These are phyloP conservation scores for Russula griseocarnosa DNA, from an alignment of 768 basidiomycete genomes.

Conservation along the genomic window DNA sequence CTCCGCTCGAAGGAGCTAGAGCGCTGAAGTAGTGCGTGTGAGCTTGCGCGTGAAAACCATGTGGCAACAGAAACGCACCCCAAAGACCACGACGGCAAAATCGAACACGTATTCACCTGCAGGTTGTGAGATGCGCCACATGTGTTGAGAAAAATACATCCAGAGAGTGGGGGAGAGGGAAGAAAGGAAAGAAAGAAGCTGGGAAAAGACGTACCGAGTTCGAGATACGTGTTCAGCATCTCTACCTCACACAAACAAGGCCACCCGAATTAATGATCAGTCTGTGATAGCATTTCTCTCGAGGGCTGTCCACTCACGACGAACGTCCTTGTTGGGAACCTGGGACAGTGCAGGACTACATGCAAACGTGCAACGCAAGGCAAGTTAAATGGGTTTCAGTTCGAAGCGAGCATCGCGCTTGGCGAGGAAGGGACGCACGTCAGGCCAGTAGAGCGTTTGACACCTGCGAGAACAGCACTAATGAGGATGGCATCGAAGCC, in stretches of 20 bases:
- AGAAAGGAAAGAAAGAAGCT: background rate
- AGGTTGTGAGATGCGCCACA: background rate
- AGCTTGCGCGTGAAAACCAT: constrained; percentile 4
- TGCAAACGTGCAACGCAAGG: background rate
- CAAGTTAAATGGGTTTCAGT: background rate
- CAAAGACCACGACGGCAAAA: constrained; percentile 78
- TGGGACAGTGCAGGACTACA: constrained; percentile 65
- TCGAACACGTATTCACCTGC: constrained; percentile 83
- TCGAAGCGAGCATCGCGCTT: background rate
- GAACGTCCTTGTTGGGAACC: constrained; percentile 85
- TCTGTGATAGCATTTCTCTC: background rate
- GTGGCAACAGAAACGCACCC: constrained; percentile 47
- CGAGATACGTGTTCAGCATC: constrained; percentile 70
- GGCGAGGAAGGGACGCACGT: constrained; percentile 52
- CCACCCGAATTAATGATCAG: background rate
- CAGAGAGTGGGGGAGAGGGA: background rate
- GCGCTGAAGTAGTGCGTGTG: constrained; percentile 42
- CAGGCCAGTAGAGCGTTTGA: constrained; percentile 77
- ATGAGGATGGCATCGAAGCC: constrained; percentile 76
- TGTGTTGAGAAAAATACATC: constrained; percentile 18
- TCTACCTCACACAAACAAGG: constrained; percentile 42
- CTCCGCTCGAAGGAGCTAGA: constrained; percentile 70
- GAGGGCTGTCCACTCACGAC: constrained; percentile 53
- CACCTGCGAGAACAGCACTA: constrained; percentile 78
- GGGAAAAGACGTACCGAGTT: constrained; percentile 54